These are phyloP conservation scores for Sindora glabra DNA, from an alignment of 306 rosid species.

Conservation along the genomic window DNA sequence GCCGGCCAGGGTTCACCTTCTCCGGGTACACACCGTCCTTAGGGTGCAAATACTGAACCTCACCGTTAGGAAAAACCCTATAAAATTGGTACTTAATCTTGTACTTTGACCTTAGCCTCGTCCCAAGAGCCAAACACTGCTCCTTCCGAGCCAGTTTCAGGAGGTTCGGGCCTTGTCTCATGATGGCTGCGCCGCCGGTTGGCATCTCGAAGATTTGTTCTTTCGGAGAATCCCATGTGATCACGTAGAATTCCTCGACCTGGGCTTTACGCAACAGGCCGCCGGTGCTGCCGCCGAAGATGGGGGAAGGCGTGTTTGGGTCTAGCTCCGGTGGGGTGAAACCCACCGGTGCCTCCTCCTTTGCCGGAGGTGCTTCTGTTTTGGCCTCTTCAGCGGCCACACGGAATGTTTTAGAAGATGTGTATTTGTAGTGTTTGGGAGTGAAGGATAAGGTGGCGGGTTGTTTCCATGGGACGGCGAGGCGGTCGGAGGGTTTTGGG, in stretches of 20 bases:
- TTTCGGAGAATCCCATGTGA: slow-evolving; percentile 89
- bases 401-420: slow-evolving; percentile 20
- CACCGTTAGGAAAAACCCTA: slow-evolving; percentile 96
- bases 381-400: slow-evolving; percentile 31
- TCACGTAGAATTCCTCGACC: slow-evolving; percentile 88
- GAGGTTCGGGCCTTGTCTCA: slow-evolving; percentile 87
- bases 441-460: slow-evolving; percentile 41
- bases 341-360: slow-evolving; percentile 66
- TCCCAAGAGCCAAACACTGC: slow-evolving; percentile 97
- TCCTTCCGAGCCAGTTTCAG: slow-evolving; percentile 89
- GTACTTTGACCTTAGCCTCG: slow-evolving; percentile 82
- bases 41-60: slow-evolving; percentile 93
- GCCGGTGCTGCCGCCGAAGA: slow-evolving; percentile 92
- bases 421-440: slow-evolving; percentile 38
- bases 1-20: slow-evolving; percentile 90
- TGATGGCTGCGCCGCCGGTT: slow-evolving; percentile 96
- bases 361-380: slow-evolving; percentile 12
- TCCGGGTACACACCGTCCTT: slow-evolving; percentile 98
- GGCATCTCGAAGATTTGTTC: slow-evolving; percentile 99
- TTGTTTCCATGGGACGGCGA: slow-evolving; percentile 57
- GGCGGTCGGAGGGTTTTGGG: slow-evolving; percentile 35
- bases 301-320: slow-evolving; percentile 90
- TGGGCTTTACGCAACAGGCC: slow-evolving; percentile 89
- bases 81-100: slow-evolving; percentile 96
- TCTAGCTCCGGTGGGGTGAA: slow-evolving; percentile 87